phyloP scores from a whole-genome alignment of 1,284 basidiomycete species.

The Malassezia vespertilionis region DNA sequence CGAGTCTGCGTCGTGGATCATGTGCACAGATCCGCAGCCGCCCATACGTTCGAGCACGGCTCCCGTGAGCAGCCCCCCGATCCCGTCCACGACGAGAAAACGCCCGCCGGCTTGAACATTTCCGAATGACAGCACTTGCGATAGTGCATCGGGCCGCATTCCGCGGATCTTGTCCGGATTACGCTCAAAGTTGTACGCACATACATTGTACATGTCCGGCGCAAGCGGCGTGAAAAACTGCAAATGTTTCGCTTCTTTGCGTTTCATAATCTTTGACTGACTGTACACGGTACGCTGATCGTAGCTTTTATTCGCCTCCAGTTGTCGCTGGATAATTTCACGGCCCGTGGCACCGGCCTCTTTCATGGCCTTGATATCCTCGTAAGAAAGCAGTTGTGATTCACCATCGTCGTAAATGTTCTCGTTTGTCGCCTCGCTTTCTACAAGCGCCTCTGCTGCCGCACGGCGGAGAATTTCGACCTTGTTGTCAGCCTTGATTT shows the following conservation, averaged over 20 bases:
- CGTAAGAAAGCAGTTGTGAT: conserved; percentile 39
- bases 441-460: conserved; percentile 25
- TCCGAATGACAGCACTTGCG: conserved; percentile 72
- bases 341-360: conserved; percentile 38
- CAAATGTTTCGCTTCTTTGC: conserved; percentile 55
- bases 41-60: conserved; percentile 63
- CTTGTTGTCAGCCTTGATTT: conserved; percentile 25
- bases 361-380: conserved; percentile 46
- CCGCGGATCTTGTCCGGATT: conserved; percentile 64
- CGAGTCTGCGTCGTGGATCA: conserved; percentile 79
- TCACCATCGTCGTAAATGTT: conserved; percentile 44
- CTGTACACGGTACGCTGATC: conserved; percentile 39
- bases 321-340: conserved; percentile 38
- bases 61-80: conserved; percentile 70
- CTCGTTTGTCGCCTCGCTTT: conserved; percentile 46
- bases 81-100: conserved; percentile 83
- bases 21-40: conserved; percentile 56
- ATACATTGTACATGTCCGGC: conserved; percentile 75
- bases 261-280: conserved; percentile 40
- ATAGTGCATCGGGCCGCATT: conserved; percentile 74
- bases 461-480: conserved; percentile 25
- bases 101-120: conserved; percentile 75
- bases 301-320: conserved; percentile 29
- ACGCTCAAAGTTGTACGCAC: conserved; percentile 68
- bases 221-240: conserved; percentile 79